A percentile compares a stretch with the other conserved stretches of the same genome.
phyloP scores from a whole-genome alignment of 106 monocot species.

The Posidonia australis region DNA sequence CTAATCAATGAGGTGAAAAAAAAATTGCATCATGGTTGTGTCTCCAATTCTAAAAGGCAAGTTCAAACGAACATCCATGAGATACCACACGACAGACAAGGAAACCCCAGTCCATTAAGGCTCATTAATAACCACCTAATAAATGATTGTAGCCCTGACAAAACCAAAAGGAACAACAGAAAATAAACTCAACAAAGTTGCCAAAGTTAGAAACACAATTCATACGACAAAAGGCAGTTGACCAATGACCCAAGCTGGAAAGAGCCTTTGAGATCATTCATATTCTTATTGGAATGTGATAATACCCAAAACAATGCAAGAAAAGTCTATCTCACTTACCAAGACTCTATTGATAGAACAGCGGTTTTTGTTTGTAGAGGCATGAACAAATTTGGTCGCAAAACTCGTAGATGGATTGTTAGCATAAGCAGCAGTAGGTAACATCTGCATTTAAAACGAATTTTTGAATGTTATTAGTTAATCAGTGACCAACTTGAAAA shows the following conservation, averaged over 20 bases:
- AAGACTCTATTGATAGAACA: conserved; percentile 92
- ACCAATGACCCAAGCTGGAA: no score
- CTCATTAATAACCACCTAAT: no score
- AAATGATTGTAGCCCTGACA: no score
- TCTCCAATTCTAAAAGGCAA: neutral
- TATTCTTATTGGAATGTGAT: no score
- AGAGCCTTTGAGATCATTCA: no score
- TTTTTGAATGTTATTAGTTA: neutral
- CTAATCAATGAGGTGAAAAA: neutral
- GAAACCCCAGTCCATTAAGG: no score
- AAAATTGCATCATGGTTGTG: neutral
- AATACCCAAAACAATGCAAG: neutral
- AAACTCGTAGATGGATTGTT: conserved; percentile 96
- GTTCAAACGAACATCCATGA: no score
- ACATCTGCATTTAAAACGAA: conserved; percentile 53
- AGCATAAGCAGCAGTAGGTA: conserved; percentile 78
- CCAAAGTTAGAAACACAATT: no score
- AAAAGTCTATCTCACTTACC: conserved; percentile 33
- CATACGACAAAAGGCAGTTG: no score
- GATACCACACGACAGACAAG: no score
- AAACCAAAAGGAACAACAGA: no score
- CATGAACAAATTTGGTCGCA: conserved; percentile 95
- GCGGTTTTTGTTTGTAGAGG: conserved; percentile 93
- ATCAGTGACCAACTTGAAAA: neutral
- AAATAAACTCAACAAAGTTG: no score